Evolutionary conservation across 1,139 yeast genomes (phyloP), one percentile per base, ranked within the genome.

Genomic region (Taphrina wiesneri): DNA sequence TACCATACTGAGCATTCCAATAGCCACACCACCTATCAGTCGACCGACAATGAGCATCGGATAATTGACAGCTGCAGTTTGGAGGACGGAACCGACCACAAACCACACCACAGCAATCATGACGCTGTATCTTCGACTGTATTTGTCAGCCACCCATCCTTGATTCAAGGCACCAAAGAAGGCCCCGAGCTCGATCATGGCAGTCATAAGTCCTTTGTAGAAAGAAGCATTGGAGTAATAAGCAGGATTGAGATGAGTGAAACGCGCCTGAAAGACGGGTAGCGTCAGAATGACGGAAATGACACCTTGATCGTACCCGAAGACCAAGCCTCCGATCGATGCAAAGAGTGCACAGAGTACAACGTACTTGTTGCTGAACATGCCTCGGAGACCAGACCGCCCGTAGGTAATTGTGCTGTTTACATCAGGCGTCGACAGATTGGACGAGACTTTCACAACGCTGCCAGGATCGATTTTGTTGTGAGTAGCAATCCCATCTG

Each of bases 21-120:
- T 85, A 59, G 85, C 86, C 74, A 82, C 76, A 23, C 86, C 85
- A 56, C 82, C 78, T 32, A 85, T 74, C 68, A 76, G 68, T 9
- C 77, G 69, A 23, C 77, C 77, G 7, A 67, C 73, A 46, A 69
- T 70, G 47, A 73, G 62, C 68, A 69, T 66, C 13, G 67, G 57
- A 39, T 69, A 67, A 19, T 67, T 56, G 43, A 70, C 70, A 47
- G 88, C 77, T 61, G 85, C 86, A 60, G 83, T 81, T 77, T 86
- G 90, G 70, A 86, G 78, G 69, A 82, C 77, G 68, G 86, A 81
- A 72, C 91, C 91, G 64, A 85, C 72, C 71, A 82, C 79, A 78
- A 85, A 86, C 56, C 86, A 80, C 67, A 81, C 47, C 69, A 84
- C 80, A 67, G 87, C 79, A 49, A 81, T 77, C 62, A 84, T 75